Conservation (phyloP, 2,329 filamentous ascomycete genomes). For the Colletotrichum sp. region DNA sequence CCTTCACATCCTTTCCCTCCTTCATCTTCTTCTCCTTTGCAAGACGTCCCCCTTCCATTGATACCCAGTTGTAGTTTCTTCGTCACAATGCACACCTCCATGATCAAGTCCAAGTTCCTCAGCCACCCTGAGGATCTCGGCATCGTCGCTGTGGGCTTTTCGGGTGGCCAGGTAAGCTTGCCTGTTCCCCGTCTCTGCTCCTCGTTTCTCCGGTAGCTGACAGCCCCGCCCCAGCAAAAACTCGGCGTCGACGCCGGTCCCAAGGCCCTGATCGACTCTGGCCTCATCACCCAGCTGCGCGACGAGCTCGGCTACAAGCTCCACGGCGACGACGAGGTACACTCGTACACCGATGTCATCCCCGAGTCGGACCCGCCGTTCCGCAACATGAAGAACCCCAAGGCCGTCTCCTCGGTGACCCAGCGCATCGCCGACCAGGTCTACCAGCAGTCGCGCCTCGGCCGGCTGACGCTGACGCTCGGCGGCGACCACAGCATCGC, state of each 20-base stretch:
- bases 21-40: neutral
- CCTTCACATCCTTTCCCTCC: neutral
- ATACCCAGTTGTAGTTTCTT: neutral
- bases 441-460: slow-evolving; percentile 82
- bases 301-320: slow-evolving; percentile 89
- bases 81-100: slow-evolving; percentile 54
- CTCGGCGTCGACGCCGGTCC: slow-evolving; percentile 90
- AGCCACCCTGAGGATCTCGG: slow-evolving; percentile 80
- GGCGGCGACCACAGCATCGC: slow-evolving; percentile 97
- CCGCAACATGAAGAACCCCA: slow-evolving; percentile 94
- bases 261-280: slow-evolving; percentile 84
- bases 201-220: neutral
- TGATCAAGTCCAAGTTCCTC: slow-evolving; percentile 76
- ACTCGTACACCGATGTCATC: slow-evolving; percentile 79
- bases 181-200: neutral
- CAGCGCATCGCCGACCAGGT: slow-evolving; percentile 81
- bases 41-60: neutral
- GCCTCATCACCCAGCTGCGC: slow-evolving; percentile 82
- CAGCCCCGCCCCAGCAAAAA: slow-evolving; percentile 68
- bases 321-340: slow-evolving; percentile 81
- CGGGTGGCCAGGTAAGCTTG: slow-evolving; percentile 82
- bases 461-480: slow-evolving; percentile 88
- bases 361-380: slow-evolving; percentile 77
- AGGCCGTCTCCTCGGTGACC: slow-evolving; percentile 85
- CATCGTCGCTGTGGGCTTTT: slow-evolving; percentile 94